phyloP scores from a whole-genome alignment of 495 filamentous ascomycete species.

The Lichina pygmaea region DNA sequence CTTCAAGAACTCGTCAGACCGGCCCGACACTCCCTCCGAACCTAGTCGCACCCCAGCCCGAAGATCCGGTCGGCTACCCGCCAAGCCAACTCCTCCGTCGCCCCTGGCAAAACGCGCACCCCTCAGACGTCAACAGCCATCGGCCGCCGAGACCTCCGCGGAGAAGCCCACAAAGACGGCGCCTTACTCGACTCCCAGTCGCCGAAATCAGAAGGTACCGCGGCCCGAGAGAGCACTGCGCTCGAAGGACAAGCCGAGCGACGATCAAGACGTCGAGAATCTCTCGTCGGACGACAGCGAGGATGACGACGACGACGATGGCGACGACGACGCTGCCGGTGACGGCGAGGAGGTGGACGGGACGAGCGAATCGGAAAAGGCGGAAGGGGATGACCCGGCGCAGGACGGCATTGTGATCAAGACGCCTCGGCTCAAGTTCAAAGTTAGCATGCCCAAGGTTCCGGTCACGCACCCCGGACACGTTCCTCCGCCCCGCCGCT shows the following conservation, averaged over 20 bases:
- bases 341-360: neutral
- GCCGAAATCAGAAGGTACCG: too few species aligned
- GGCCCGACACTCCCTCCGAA: neutral
- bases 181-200: too few species aligned
- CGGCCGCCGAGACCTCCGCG: neutral
- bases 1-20: neutral
- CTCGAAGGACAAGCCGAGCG: neutral
- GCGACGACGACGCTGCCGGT: neutral
- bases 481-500: conserved; percentile 16
- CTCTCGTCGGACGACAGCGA: neutral
- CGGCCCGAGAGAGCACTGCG: neutral
- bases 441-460: conserved; percentile 23
- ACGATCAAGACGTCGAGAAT: neutral
- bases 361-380: neutral
- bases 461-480: conserved; percentile 25
- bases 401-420: conserved; percentile 2
- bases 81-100: neutral
- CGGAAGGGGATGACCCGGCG: neutral
- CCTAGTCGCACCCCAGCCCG: neutral
- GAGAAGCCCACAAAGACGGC: neutral
- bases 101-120: neutral
- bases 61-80: too few species aligned
- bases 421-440: conserved; percentile 22
- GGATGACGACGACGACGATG: neutral
- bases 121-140: neutral